Evolutionary conservation across 768 basidiomycete genomes (phyloP).

Genomic region (Exsudoporus frostii): DNA sequence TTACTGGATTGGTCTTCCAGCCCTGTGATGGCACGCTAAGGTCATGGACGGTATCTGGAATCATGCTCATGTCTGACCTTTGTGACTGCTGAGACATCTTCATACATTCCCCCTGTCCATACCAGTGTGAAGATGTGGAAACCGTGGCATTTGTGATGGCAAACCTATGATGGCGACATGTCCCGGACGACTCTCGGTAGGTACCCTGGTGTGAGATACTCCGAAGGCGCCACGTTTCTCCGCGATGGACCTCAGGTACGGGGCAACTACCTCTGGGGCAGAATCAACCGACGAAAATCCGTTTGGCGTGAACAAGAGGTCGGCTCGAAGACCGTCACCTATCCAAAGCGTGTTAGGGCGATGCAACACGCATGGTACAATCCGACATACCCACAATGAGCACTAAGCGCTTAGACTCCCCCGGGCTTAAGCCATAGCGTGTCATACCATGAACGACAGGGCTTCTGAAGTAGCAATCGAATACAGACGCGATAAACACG

Average conservation of each 20-base stretch:
- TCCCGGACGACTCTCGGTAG: conserved; percentile 85
- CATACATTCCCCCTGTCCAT: conserved; percentile 82
- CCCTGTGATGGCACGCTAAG: conserved; percentile 42
- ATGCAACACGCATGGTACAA: neutral
- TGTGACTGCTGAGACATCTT: conserved; percentile 85
- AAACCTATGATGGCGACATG: conserved; percentile 85
- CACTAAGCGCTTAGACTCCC: conserved; percentile 69
- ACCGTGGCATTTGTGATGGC: conserved; percentile 2
- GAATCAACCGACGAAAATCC: conserved; percentile 51
- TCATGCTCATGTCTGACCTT: conserved; percentile 45
- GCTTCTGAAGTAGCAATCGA: conserved; percentile 87
- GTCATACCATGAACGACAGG: conserved; percentile 79
- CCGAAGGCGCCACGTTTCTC: conserved; percentile 74
- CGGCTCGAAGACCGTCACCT: conserved; percentile 86
- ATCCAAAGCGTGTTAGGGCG: neutral
- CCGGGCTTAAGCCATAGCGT: conserved; percentile 42
- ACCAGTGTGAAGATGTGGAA: conserved; percentile 2
- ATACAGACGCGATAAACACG: conserved; percentile 66
- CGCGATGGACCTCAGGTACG: conserved; percentile 66
- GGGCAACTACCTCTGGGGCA: conserved; percentile 63
- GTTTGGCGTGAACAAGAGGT: conserved; percentile 66
- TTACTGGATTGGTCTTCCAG: conserved; percentile 82
- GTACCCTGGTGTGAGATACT: conserved; percentile 81
- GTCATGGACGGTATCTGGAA: conserved; percentile 4
- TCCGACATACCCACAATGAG: conserved; percentile 65